phyloP scores from a whole-genome alignment of 495 filamentous ascomycete genomes.

The Neurospora terricola region DNA sequence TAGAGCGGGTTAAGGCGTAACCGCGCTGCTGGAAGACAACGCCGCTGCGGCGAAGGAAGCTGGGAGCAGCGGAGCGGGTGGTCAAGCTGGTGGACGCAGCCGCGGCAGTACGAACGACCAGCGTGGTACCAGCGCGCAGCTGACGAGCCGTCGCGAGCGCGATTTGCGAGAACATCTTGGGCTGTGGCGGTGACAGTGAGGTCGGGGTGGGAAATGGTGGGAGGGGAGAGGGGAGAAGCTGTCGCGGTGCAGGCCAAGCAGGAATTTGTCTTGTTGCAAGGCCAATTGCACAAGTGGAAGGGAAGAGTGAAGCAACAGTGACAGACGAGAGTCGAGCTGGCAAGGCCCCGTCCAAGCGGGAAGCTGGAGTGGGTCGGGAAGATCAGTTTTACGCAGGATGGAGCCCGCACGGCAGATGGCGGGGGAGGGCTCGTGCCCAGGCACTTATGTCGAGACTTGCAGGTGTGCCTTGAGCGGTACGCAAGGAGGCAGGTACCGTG shows the following conservation, averaged over 20 bases:
- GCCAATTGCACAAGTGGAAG: neutral
- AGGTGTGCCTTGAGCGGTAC: neutral
- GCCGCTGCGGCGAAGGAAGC: conserved; percentile 2
- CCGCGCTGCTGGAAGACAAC: conserved; percentile 7
- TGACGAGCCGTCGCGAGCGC: conserved; percentile 16
- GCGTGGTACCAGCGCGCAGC: conserved; percentile 7
- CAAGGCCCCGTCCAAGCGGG: neutral
- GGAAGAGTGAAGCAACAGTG: neutral
- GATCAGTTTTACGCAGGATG: neutral
- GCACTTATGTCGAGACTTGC: neutral
- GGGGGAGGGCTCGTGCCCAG: neutral
- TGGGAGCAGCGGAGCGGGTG: neutral
- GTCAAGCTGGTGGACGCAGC: neutral
- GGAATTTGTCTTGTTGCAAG: conserved; percentile 9
- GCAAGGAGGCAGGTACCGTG: neutral
- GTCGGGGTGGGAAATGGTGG: conserved; percentile 1
- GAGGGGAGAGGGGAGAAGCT: neutral
- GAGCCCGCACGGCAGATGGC: neutral
- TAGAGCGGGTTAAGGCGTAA: neutral
- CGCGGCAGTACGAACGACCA: neutral
- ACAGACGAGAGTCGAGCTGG: neutral
- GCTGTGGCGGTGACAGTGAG: neutral
- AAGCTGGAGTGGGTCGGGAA: neutral
- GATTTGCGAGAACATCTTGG: conserved; percentile 21
- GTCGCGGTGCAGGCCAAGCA: neutral